Base-by-base conservation (phyloP, 1,284 basidiomycete genomes). In the Phellopilus nigrolimitatus region DNA sequence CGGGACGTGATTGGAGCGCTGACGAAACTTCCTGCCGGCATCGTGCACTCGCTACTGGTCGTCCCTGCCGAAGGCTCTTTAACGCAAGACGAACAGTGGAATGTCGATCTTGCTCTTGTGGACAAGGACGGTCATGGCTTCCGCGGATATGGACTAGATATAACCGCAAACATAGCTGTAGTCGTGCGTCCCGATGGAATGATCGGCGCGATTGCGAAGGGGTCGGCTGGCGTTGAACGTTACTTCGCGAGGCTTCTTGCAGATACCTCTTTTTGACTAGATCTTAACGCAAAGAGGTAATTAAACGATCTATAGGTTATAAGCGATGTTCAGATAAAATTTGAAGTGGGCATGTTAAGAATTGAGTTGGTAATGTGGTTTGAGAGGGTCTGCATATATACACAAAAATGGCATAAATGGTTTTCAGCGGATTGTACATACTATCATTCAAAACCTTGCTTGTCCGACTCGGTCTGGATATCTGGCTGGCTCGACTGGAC, bases 171-270 rank as follows among this genome's bases (percentile, higher is more conserved):
- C 31, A 56, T 70, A 13, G n/a, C n/a, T 37, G 60, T 63, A 6
- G 58, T 70, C 21, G 60, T 73, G 31, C 64, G 71, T 15, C 71
- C 72, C 8, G 71, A 73, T 59, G 69, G 24, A 15, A 33, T 39
- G 19, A 41, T 52, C n/a, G 51, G 51, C 17, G 40, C 43, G 10
- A 36, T 51, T 13, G 41, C 22, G 6, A 37, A 10, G 17, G 43
- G 34, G 15, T 6, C n/a, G 21, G 13, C 2, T 17, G 49, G 42
- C 33, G 49, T 51, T 19, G 31, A 45, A 9, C 46, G 36, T 9
- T 51, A 51, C 31, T 37, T 37, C 12, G 19, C n/a, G 34, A 37
- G 19, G 34, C 12, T 15, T 7, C 34, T 37, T 17, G 34, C n/a
- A n/a, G n/a, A n/a, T n/a, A n/a, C n/a, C n/a, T n/a, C n/a, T n/a